These are phyloP conservation scores for Xylariaceae sp. DNA, from an alignment of 2,329 filamentous ascomycete species.

Conservation along the genomic window DNA sequence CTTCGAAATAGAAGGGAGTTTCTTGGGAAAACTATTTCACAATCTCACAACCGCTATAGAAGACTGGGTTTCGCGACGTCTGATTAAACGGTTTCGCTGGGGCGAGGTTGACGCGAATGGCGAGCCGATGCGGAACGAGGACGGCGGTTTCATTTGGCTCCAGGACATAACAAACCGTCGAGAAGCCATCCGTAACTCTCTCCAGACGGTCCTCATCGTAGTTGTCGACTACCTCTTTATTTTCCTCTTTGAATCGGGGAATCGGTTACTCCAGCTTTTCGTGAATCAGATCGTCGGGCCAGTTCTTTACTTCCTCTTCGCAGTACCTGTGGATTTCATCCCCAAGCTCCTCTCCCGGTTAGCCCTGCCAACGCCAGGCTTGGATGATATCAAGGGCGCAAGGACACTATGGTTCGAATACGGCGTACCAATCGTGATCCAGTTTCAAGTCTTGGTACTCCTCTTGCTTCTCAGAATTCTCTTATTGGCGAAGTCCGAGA, in stretches of 20 bases:
- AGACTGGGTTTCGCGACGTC: background rate
- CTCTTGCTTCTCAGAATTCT: slow-evolving; percentile 22
- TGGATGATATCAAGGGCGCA: background rate
- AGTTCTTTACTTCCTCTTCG: slow-evolving; percentile 5
- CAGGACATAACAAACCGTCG: slow-evolving; percentile 3
- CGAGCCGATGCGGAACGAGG: background rate
- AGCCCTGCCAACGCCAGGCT: slow-evolving; percentile 16
- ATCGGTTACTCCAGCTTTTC: background rate
- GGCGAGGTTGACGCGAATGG: slow-evolving; percentile 14
- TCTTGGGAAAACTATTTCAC: slow-evolving; percentile 3
- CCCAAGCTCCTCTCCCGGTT: slow-evolving; percentile 7
- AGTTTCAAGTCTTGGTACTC: slow-evolving; percentile 19
- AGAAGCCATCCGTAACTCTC: slow-evolving; percentile 1
- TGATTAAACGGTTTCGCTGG: slow-evolving; percentile 16
- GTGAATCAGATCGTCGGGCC: background rate
- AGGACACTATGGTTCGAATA: slow-evolving; percentile 19
- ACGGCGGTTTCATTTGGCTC: slow-evolving; percentile 10
- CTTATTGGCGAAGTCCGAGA: slow-evolving; percentile 21
- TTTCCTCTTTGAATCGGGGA: background rate
- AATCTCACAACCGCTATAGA: background rate
- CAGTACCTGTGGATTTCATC: slow-evolving; percentile 4
- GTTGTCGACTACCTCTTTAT: slow-evolving; percentile 6
- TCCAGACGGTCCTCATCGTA: background rate
- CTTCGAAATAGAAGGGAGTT: slow-evolving; percentile 21
- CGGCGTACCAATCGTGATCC: slow-evolving; percentile 16